phyloP scores from a whole-genome alignment of 2,329 filamentous ascomycete genomes.

The Fusarium brevicatenulatum region DNA sequence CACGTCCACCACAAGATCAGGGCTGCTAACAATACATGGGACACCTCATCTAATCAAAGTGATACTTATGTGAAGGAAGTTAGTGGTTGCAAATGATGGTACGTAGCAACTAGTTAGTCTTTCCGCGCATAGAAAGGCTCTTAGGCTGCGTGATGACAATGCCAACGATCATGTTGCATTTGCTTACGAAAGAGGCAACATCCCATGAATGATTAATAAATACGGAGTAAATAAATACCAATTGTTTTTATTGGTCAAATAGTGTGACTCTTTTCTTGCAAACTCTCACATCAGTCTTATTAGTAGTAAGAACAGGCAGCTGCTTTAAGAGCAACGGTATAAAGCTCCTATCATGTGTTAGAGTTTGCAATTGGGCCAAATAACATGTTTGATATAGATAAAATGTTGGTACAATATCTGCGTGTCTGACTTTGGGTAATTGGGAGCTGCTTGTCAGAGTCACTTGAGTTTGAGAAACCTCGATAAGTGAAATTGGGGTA shows the following conservation, averaged over 20 bases:
- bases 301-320: conserved; percentile 6
- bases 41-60: not conserved
- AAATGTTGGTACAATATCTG: not conserved
- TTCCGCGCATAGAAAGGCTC: not conserved
- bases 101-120: not conserved
- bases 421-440: not conserved
- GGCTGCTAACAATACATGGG: not conserved
- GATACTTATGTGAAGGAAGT: not conserved
- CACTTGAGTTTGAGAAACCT: not conserved
- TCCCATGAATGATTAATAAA: not conserved
- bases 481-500: not conserved
- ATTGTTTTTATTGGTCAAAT: not conserved
- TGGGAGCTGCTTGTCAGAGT: not conserved
- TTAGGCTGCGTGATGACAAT: not conserved
- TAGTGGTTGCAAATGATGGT: not conserved
- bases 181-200: conserved; percentile 2
- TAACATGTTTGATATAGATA: not conserved
- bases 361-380: not conserved
- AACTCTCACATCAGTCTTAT: not conserved
- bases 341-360: not conserved
- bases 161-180: not conserved
- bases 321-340: not conserved
- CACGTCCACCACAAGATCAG: not conserved
- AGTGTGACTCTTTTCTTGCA: not conserved
- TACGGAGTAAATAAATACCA: too few species aligned